Base-by-base conservation (phyloP, 257 asterid species). In the Ophiorrhiza pumila region DNA sequence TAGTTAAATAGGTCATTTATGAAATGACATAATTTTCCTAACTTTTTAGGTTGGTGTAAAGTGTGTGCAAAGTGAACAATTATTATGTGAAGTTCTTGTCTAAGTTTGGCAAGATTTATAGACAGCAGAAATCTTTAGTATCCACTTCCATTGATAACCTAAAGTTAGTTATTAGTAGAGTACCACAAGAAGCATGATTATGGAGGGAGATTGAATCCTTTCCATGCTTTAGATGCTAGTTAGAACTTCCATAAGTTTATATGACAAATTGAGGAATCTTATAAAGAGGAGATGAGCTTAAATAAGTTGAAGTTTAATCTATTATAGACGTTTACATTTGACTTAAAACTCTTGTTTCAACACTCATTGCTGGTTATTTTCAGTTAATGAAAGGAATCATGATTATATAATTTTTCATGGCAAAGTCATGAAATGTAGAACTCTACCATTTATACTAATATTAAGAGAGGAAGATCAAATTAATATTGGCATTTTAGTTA, bases 31-130 rank as follows among this genome's bases (percentile, higher is more conserved):
- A 1, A n/a, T 59, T 59, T 29, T 31, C 65, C 65, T 59, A 59
- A 17, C 13, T 9, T 59, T 15, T 37, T 59, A 59, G 23, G 65
- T 59, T 58, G 15, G 64, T 29, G 12, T 59, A 14, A 37, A 18
- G n/a, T 29, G 41, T 29, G 41, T 14, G 5, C 18, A 60, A 60
- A 60, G 66, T 60, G 43, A 43, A 60, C 23, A 15, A 15, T n/a
- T 25, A 60, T 32, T 60, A 6, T 60, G 66, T 11, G 27, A 60
- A 60, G 66, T 32, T 60, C 34, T 59, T 60, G 6, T 22, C 7
- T 35, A 29, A 8, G 65, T 59, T 59, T 59, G 65, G 65, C 65
- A 59, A 59, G 41, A 59, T 59, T 59, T 3, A 29, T 29, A 35
- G 34, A 37, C 43, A 34, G 15, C 43, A 17, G 1, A 60, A 37